Conservation (phyloP, 805 yeast genomes). For the Wickerhamiella shivajii region DNA sequence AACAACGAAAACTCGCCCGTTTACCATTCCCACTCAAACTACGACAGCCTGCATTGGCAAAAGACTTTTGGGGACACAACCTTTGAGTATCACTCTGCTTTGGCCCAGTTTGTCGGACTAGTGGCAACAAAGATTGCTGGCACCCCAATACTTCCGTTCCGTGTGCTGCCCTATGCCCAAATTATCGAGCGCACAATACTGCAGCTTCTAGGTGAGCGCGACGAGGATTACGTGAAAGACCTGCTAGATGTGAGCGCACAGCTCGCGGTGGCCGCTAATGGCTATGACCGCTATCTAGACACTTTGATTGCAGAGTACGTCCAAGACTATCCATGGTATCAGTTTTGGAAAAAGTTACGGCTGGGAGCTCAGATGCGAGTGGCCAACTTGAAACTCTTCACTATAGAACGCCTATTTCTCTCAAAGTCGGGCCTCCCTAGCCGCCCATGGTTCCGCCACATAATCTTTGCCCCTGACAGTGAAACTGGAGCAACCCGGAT, state of each 20-base stretch:
- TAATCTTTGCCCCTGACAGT: constrained; percentile 42
- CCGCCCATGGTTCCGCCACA: constrained; percentile 45
- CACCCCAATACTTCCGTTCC: constrained; percentile 32
- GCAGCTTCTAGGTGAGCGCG: constrained; percentile 22
- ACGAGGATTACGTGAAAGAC: constrained; percentile 11
- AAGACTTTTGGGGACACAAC: constrained; percentile 37
- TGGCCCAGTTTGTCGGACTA: constrained; percentile 45
- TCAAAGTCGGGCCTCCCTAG: constrained; percentile 34
- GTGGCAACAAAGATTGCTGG: constrained; percentile 36
- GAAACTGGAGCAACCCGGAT: constrained; percentile 44
- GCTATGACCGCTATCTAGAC: constrained; percentile 36
- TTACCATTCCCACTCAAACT: constrained; percentile 40
- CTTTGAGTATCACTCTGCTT: constrained; percentile 39
- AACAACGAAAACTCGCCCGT: constrained; percentile 32
- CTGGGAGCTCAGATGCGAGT: constrained; percentile 17
- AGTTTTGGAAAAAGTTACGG: constrained; percentile 20
- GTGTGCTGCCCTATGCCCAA: constrained; percentile 29
- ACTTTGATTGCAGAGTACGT: constrained; percentile 37
- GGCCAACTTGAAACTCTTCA: constrained; percentile 29
- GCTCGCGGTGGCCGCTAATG: constrained; percentile 22
- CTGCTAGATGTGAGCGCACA: constrained; percentile 15
- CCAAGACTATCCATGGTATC: constrained; percentile 71
- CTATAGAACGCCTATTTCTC: constrained; percentile 34
- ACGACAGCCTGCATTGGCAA: constrained; percentile 49
- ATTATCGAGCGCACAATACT: constrained; percentile 27